Evolutionary conservation across 495 filamentous ascomycete genomes (phyloP).

Genomic region (Penicillium paxilli): DNA sequence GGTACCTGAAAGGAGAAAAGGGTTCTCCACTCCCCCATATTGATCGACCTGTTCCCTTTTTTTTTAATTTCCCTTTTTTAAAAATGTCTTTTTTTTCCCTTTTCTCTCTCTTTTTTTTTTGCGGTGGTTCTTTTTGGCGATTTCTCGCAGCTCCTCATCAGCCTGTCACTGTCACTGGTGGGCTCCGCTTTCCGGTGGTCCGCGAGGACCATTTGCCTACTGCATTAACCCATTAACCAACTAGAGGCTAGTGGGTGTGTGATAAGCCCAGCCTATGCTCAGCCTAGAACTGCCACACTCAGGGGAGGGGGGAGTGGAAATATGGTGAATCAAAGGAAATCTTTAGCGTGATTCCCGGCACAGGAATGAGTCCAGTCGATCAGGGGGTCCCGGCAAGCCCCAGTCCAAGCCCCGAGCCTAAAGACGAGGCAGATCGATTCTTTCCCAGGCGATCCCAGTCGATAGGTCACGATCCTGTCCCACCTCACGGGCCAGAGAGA

Average conservation of each 20-base stretch:
- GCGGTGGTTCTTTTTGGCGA: neutral
- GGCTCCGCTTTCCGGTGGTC: neutral
- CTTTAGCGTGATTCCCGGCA: neutral
- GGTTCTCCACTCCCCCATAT: neutral
- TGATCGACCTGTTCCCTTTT: slow-evolving; percentile 1
- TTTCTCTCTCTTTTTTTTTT: neutral
- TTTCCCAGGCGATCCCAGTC: neutral
- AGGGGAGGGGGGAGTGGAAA: neutral
- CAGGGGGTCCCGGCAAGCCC: neutral
- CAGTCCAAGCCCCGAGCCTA: too few relatives aligned
- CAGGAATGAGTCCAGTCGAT: neutral
- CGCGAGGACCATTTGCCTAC: slow-evolving; percentile 1
- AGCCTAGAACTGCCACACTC: neutral
- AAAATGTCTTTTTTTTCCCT: neutral
- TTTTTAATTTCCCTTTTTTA: neutral
- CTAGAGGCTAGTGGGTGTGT: neutral
- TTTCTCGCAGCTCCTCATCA: neutral
- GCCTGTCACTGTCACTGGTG: neutral
- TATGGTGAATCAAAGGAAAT: neutral
- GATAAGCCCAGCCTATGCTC: too few relatives aligned
- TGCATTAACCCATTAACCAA: neutral
- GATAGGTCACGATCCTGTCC: slow-evolving; percentile 9
- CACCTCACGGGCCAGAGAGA: slow-evolving; percentile 1
- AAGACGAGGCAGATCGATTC: neutral
- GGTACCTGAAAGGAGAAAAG: too few relatives aligned